Conservation (phyloP, 139 green algal species). For the Closterium sp. region DNA sequence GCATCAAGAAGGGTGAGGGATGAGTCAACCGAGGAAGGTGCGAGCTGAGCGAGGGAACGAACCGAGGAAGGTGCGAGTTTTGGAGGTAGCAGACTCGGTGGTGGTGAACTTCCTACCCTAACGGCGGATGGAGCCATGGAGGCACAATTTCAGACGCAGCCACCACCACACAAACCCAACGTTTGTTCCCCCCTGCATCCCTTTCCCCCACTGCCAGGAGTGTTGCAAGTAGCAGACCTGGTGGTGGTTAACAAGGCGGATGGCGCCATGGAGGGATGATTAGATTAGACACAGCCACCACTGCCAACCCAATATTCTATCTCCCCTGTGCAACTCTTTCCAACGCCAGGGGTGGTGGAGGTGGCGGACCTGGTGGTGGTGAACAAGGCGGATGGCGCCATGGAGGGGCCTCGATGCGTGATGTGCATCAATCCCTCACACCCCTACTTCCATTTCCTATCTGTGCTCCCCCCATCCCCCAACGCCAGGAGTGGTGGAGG, state of each 20-base stretch:
- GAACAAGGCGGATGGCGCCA: slow-evolving; percentile 44
- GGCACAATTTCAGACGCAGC: no score
- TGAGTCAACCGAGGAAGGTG: no score
- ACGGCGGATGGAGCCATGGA: slow-evolving; percentile 38
- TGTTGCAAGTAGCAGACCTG: slow-evolving; percentile 43
- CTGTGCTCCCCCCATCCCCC: not conserved
- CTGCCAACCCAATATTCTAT: not conserved
- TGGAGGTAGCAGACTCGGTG: slow-evolving; percentile 34
- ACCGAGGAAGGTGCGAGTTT: no score
- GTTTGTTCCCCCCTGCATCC: no score
- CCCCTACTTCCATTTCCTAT: not conserved
- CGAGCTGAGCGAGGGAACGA: no score
- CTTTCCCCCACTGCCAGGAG: slow-evolving; percentile 5
- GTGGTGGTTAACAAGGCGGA: slow-evolving; percentile 48
- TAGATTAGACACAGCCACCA: not conserved
- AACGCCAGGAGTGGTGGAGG: slow-evolving; percentile 40
- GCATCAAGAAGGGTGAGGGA: slow-evolving; percentile 64
- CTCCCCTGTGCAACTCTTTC: not conserved
- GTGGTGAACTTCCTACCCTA: no score
- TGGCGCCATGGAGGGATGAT: not conserved
- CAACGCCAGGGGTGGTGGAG: slow-evolving; percentile 33
- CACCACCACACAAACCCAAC: no score
- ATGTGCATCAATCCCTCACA: not conserved
- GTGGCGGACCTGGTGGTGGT: slow-evolving; percentile 41
- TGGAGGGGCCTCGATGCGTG: not conserved